Percentiles rank a stretch among this genome's conserved stretches.
phyloP scores from a whole-genome alignment of 2,329 filamentous ascomycete species.

The Capronia americana region DNA sequence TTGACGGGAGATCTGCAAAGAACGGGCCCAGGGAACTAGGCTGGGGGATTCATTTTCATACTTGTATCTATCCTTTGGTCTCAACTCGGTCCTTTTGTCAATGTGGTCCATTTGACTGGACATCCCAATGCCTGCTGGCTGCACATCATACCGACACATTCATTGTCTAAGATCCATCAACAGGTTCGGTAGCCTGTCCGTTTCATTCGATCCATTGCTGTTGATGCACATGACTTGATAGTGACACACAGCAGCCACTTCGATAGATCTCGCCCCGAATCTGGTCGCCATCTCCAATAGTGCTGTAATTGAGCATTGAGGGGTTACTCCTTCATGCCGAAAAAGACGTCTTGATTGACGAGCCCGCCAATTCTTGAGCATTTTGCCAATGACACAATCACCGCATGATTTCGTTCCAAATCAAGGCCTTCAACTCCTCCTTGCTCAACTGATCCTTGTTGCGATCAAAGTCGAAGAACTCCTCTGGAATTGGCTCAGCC shows the following conservation, averaged over 20 bases:
- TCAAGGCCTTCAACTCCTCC: conserved; percentile 93
- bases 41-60: not conserved
- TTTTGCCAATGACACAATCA: conserved; percentile 40
- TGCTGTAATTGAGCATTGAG: not conserved
- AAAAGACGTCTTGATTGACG: not conserved
- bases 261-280: not conserved
- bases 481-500: conserved; percentile 93
- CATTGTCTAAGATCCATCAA: not conserved
- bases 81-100: not conserved
- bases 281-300: not conserved
- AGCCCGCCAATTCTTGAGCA: not conserved
- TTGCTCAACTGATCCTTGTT: conserved; percentile 99
- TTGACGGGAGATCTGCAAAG: not conserved
- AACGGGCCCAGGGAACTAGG: not conserved
- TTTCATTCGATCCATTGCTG: not conserved
- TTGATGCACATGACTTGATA: not conserved
- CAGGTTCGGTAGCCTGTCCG: not conserved
- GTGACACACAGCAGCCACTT: not conserved
- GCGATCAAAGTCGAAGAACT: conserved; percentile 99
- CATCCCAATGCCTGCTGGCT: conserved; percentile 3
- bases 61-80: conserved; percentile 1
- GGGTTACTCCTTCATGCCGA: not conserved
- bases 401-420: conserved; percentile 96
- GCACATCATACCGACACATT: not conserved
- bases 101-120: not conserved